Evolutionary conservation across 2,329 filamentous ascomycete species (phyloP), one percentile per base, ranked within the genome.

Genomic region (Proliferodiscus dingleyae): DNA sequence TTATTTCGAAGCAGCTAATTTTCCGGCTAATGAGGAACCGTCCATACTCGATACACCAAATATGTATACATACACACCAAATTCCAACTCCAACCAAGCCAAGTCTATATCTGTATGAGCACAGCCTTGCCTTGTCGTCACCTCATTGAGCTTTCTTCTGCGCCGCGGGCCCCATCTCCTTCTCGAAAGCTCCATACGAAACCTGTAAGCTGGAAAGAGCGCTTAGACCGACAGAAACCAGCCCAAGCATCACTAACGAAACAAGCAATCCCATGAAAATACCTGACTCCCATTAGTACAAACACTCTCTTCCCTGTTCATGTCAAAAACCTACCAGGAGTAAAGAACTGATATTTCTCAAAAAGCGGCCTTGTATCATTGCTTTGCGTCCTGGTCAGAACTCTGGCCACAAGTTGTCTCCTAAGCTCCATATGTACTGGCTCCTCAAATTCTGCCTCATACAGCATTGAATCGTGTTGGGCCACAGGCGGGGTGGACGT

Each of bases 331-430:
- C 43, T 28, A 91, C 88, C 88, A 60, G 89, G 88, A 9, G 85
- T 91, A 57, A 98, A 85, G 71, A 90, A 97, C 64, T 95, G 86
- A 66, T 98, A 98, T 66, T 87, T 89, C 68, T 94, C 86, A 60
- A 98, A 97, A 34, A 95, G 68, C 3, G 80, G 73, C 23, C 74
- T 65, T 28, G 66, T 72, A 46, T 74, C 64, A 18, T 71, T 63
- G 23, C 68, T 73, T 32, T 69, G 60, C 5, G 64, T 69, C 43
- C 52, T 60, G 48, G 77, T 72, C 13, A 63, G 61, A 15, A 67
- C 66, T n/a, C 50, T 56, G 15, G 59, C 33, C 16, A 48, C 29
- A 15, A 65, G 55, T 21, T 64, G 37, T 58, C 89, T 79, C 77
- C 87, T 93, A 53, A 93, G 68, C 52, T 91, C 87, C 64, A 81